Evolutionary conservation across 2,329 filamentous ascomycete genomes (phyloP).

Genomic region (Colletotrichum navitas): DNA sequence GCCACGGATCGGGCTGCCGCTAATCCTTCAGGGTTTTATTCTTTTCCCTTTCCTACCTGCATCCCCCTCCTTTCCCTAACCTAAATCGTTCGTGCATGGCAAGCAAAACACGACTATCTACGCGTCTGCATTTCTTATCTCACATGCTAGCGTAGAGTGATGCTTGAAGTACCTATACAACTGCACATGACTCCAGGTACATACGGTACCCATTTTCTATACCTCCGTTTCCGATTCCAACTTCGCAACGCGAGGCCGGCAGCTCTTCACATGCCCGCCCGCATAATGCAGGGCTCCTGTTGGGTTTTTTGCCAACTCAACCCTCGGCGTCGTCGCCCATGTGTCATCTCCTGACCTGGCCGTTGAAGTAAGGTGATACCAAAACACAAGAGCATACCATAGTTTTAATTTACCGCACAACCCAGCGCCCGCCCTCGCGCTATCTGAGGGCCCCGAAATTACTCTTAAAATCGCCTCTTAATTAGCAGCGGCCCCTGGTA

Average conservation of each 20-base stretch:
- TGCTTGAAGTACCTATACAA: not conserved
- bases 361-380: not conserved
- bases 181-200: not conserved
- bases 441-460: slow-evolving; percentile 13
- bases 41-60: too few species aligned
- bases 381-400: not conserved
- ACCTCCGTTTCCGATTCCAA: not conserved
- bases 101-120: not conserved
- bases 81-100: slow-evolving; percentile 3
- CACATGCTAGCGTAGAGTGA: slow-evolving; percentile 9
- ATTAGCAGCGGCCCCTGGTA: slow-evolving; percentile 28
- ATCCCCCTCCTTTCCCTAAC: not conserved
- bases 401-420: slow-evolving; percentile 21
- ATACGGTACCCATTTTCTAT: not conserved
- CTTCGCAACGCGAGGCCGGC: not conserved
- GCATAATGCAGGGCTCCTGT: not conserved
- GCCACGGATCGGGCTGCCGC: not conserved
- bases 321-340: not conserved
- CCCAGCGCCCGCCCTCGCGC: slow-evolving; percentile 12
- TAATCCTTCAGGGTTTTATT: not conserved
- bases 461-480: slow-evolving; percentile 22
- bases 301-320: not conserved
- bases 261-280: not conserved
- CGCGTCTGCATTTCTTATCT: slow-evolving; percentile 1
- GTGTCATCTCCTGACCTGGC: not conserved